Evolutionary conservation across 768 basidiomycete species (phyloP), one percentile per base, ranked within the genome.

Genomic region (Pleurotus cornucopiae): DNA sequence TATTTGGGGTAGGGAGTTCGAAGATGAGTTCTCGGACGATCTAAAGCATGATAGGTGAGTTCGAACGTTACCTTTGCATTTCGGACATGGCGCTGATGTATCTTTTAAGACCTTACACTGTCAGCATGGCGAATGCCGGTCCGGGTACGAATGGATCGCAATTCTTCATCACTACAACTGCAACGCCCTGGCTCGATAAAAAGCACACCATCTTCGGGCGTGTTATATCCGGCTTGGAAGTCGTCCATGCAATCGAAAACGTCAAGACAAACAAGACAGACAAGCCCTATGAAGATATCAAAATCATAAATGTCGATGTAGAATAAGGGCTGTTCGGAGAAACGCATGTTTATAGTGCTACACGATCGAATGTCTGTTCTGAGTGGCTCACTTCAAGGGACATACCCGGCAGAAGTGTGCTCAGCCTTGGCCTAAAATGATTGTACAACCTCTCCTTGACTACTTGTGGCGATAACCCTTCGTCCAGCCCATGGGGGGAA

Each of bases 121-220:
- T 98, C 55, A 94, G 91, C 65, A 96, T 97, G 94, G 93, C 93
- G 6, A 94, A 95, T 64, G 91, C 90, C 4, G 95, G 94, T 3
- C 86, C 91, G 5, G 74, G 72, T 45, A 97, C 95, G 37, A 98
- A 98, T 67, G 96, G 94, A 0, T 94, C 91, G 1, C 96, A 99
- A 66, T 99, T 98, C 77, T 99, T 98, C 75, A 93, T 98, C 67
- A 98, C 95, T 6, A 97, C 94, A 4, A 94, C 87, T 2, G 88
- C 94, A 5, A 92, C 91, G 6, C 91, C 94, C 5, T 96, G 93
- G 93, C 73, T 96, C 59, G 93, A 97, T 71, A 88, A 83, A 69
- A 93, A 91, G 63, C 88, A 91, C 66, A 96, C 92, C 0, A 90
- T 98, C 61, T 98, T 98, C 63, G 96, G 95, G 1, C 83, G 94